A percentile compares a stretch with the other conserved stretches of the same genome.
Conservation (phyloP, 441 rosid genomes). For the Viola pubescens region DNA sequence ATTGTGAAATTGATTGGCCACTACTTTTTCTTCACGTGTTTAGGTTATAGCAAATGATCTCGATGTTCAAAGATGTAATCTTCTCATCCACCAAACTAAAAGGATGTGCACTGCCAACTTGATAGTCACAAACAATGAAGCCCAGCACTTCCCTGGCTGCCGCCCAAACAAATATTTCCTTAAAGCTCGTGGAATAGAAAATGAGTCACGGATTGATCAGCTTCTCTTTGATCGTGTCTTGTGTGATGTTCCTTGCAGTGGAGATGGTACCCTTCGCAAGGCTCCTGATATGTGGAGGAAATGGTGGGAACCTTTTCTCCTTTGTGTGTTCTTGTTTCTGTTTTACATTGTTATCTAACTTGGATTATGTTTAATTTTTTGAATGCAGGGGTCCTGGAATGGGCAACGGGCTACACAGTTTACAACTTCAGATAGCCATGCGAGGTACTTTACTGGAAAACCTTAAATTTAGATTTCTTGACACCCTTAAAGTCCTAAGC, state of each 20-base stretch:
- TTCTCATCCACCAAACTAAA: conserved; percentile 96
- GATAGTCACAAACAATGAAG: conserved; percentile 92
- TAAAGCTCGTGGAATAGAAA: conserved; percentile 37
- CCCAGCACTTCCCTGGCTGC: conserved; percentile 93
- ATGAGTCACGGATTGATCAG: conserved; percentile 36
- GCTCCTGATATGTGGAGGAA: conserved; percentile 98
- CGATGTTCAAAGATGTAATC: conserved; percentile 90
- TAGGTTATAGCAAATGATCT: conserved; percentile 94
- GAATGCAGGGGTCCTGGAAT: conserved; percentile 68
- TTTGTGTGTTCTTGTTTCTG: conserved; percentile 2
- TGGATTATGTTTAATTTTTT: conserved; percentile 17
- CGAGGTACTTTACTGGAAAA: conserved; percentile 44
- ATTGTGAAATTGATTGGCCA: conserved; percentile 11
- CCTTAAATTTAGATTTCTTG: background rate
- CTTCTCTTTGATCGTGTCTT: conserved; percentile 84
- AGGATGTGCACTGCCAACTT: conserved; percentile 95
- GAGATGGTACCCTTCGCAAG: conserved; percentile 95
- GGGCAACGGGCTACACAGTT: conserved; percentile 83
- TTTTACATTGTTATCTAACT: background rate
- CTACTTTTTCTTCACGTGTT: conserved; percentile 11
- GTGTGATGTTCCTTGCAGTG: conserved; percentile 98
- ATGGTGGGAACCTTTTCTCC: conserved; percentile 39
- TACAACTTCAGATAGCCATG: conserved; percentile 85
- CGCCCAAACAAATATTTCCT: conserved; percentile 38
- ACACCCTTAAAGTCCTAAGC: no score